A percentile compares a stretch with the other conserved stretches of the same genome.
phyloP scores from a whole-genome alignment of 1,284 basidiomycete genomes.

The Trichosporon sp. region DNA sequence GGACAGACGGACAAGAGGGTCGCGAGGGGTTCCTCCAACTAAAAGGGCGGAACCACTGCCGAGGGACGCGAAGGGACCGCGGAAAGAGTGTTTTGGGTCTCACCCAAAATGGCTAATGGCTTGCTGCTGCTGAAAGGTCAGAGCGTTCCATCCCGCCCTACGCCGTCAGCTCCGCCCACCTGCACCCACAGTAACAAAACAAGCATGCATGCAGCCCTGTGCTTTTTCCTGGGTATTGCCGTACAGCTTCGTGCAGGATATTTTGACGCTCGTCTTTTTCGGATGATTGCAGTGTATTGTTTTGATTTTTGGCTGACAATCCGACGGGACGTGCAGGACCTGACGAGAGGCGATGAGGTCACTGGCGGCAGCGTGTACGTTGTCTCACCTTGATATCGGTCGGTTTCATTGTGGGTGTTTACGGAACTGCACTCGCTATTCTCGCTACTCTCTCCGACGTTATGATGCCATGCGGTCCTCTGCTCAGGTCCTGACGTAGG shows the following conservation, averaged over 20 bases:
- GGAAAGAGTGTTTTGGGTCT: neutral
- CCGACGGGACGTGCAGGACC: neutral
- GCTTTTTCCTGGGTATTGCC: neutral
- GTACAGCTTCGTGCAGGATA: neutral
- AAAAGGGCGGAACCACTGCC: neutral
- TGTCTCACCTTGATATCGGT: neutral
- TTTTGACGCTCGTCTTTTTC: neutral
- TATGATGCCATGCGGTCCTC: neutral
- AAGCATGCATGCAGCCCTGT: neutral
- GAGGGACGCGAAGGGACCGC: neutral
- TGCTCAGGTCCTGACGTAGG: neutral
- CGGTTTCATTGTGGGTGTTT: neutral
- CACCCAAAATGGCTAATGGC: slow-evolving; percentile 1
- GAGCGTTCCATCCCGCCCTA: neutral
- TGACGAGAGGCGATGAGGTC: neutral
- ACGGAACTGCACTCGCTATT: neutral
- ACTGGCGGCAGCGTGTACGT: neutral
- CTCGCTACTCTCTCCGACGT: neutral
- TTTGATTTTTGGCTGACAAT: neutral
- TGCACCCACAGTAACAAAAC: neutral
- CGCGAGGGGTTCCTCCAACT: neutral
- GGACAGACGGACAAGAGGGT: neutral
- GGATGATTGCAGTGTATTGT: neutral
- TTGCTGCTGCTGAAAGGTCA: neutral
- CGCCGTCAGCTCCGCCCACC: neutral